Evolutionary conservation across 192 early-diverging fungal genomes (phyloP), one percentile per base, ranked within the genome.

Genomic region (Linnemannia exigua): DNA sequence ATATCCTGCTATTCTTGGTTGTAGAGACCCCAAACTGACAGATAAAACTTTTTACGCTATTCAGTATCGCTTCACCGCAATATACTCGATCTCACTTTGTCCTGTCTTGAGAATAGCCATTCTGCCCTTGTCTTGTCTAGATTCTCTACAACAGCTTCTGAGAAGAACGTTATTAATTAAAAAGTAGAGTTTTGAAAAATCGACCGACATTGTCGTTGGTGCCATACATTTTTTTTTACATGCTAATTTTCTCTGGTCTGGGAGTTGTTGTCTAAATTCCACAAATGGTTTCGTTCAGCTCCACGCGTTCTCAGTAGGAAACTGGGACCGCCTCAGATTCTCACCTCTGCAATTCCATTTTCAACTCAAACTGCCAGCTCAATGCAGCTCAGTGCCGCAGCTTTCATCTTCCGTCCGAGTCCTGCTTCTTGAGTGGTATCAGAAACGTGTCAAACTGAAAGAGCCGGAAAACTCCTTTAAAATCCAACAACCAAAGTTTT

Each of bases 331-430:
- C n/a, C 54, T 75, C 73, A 17, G 73, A 61, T 35, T 75, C 73
- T 75, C 73, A 54, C 41, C 63, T 75, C 37, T 63, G 54, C 3
- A 75, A 12, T 44, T n/a, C n/a, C n/a, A n/a, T n/a, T 33, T 75
- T 75, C 52, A 12, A 80, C 48, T 44, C 72, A 37, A 46, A 12
- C 54, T 47, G 80, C 69, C 51, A 82, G 69, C 70, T 82, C 80
- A 72, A 82, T 71, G 69, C 80, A 82, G 70, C 80, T 76, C 44
- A 72, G 15, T 15, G 61, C 80, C 28, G 58, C 80, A 22, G 80
- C 69, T 67, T 72, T 82, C 74, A 67, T 67, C 25, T 48, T 72
- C 35, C 52, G 3, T 70, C 74, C 80, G 66, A 82, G 69, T 72
- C 80, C 44, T 71, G 67, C 46, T 82, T 76, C 72, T 63, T 66